These are phyloP conservation scores for Phlegmacium glaucopus DNA, from an alignment of 768 basidiomycete genomes.

Conservation along the genomic window DNA sequence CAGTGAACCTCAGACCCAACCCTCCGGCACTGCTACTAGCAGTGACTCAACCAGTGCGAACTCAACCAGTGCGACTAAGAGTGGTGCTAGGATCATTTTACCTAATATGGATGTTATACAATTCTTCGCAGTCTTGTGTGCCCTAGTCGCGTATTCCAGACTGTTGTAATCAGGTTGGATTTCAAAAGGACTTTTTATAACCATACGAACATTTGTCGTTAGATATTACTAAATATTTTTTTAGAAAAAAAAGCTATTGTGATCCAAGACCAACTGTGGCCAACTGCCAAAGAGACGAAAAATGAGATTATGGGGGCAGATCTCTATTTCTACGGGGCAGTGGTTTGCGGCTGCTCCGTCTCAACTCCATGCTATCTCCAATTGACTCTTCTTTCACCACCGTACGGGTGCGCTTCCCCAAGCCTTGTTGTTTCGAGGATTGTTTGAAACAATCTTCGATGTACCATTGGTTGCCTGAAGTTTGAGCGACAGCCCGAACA, in stretches of 20 bases:
- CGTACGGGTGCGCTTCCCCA: not conserved
- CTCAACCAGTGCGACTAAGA: not conserved
- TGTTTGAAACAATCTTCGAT: not conserved
- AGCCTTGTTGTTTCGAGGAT: not conserved
- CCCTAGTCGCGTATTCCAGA: too few species aligned
- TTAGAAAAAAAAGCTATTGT: too few species aligned
- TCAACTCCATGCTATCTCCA: not conserved
- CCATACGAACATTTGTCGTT: too few species aligned
- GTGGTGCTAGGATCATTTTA: too few species aligned
- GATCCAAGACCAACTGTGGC: too few species aligned
- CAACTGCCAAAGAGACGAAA: too few species aligned
- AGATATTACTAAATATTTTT: too few species aligned
- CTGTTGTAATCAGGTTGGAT: too few species aligned
- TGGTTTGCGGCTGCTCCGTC: not conserved
- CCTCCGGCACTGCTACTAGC: not conserved
- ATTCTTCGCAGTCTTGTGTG: too few species aligned
- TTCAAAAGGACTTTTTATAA: too few species aligned
- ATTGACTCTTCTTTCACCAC: not conserved
- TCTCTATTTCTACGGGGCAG: not conserved
- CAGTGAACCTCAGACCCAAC: conserved; percentile 5
- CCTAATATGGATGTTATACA: too few species aligned
- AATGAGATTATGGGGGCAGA: not conserved
- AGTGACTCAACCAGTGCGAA: not conserved
- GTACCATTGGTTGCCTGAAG: not conserved
- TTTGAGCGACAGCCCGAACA: conserved; percentile 1